A percentile compares a stretch with the other conserved stretches of the same genome.
Evolutionary conservation across 768 basidiomycete genomes (phyloP).

Genomic region (Clitopilus hobsonii): DNA sequence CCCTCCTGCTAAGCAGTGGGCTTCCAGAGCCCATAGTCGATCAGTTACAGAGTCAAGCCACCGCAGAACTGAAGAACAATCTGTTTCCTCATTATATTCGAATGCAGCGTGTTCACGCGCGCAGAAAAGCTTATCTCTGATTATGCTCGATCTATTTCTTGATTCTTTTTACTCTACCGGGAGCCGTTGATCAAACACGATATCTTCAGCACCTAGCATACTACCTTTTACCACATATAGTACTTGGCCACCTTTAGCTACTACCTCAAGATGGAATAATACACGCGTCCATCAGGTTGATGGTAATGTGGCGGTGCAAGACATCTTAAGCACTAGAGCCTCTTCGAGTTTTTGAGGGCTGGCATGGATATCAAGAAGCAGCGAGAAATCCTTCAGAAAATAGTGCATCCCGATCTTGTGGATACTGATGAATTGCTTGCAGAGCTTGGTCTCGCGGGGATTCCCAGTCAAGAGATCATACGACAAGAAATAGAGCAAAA

Average conservation of each 20-base stretch:
- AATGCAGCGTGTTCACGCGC: slow-evolving; percentile 59
- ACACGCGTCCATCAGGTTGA: background rate
- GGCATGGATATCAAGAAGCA: slow-evolving; percentile 28
- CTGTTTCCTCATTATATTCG: slow-evolving; percentile 45
- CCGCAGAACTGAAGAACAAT: slow-evolving; percentile 47
- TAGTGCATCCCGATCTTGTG: slow-evolving; percentile 37
- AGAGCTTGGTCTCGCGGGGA: slow-evolving; percentile 50
- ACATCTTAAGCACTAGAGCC: too few relatives aligned
- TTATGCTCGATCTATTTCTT: too few relatives aligned
- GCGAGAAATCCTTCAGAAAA: slow-evolving; percentile 36
- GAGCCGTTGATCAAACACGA: too few relatives aligned
- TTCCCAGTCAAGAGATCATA: slow-evolving; percentile 57
- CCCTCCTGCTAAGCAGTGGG: slow-evolving; percentile 62
- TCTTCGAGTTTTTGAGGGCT: background rate
- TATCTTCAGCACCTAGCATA: too few relatives aligned
- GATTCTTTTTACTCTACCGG: too few relatives aligned
- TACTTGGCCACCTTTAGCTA: background rate
- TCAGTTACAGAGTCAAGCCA: slow-evolving; percentile 46
- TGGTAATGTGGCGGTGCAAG: slow-evolving; percentile 10
- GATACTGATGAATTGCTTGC: slow-evolving; percentile 42
- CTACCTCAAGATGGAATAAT: background rate
- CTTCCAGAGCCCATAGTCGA: slow-evolving; percentile 49
- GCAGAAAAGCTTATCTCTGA: slow-evolving; percentile 27
- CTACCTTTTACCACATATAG: too few relatives aligned
- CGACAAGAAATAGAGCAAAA: slow-evolving; percentile 70